Evolutionary conservation across 495 filamentous ascomycete genomes (phyloP).

Genomic region (Aspergillus incahuasiensis): DNA sequence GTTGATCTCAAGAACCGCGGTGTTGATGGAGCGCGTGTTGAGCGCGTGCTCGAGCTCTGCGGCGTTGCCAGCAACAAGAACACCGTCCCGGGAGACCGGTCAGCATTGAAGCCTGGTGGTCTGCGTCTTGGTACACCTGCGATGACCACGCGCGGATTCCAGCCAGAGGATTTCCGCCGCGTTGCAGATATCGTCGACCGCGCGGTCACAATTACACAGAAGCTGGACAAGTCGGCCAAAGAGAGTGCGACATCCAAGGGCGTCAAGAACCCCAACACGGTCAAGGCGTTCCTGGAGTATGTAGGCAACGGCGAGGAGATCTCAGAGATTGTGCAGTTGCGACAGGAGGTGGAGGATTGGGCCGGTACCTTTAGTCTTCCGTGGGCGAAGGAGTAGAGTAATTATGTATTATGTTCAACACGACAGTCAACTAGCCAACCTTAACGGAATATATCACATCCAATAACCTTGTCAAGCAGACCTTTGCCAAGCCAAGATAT

Average conservation of each 20-base stretch:
- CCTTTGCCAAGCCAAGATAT: not conserved
- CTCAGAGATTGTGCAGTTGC: conserved; percentile 78
- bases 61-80: conserved; percentile 98
- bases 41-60: conserved; percentile 89
- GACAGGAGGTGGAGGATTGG: conserved; percentile 93
- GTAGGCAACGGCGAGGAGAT: conserved; percentile 78
- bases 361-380: conserved; percentile 87
- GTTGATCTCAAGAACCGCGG: conserved; percentile 89
- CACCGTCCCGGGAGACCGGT: conserved; percentile 92
- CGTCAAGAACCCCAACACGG: conserved; percentile 66
- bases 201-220: conserved; percentile 76
- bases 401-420: conserved; percentile 22
- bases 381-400: conserved; percentile 54
- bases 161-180: conserved; percentile 77
- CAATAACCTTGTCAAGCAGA: not conserved
- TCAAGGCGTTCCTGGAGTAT: conserved; percentile 82
- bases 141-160: conserved; percentile 94
- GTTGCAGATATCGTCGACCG: conserved; percentile 94
- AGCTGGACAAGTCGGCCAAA: conserved; percentile 74
- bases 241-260: conserved; percentile 72
- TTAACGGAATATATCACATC: not conserved
- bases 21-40: conserved; percentile 89
- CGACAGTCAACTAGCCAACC: not conserved
- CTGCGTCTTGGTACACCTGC: conserved; percentile 90
- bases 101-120: conserved; percentile 85